phyloP scores from a whole-genome alignment of 2,329 filamentous ascomycete genomes.

The Trichoderma sp. region DNA sequence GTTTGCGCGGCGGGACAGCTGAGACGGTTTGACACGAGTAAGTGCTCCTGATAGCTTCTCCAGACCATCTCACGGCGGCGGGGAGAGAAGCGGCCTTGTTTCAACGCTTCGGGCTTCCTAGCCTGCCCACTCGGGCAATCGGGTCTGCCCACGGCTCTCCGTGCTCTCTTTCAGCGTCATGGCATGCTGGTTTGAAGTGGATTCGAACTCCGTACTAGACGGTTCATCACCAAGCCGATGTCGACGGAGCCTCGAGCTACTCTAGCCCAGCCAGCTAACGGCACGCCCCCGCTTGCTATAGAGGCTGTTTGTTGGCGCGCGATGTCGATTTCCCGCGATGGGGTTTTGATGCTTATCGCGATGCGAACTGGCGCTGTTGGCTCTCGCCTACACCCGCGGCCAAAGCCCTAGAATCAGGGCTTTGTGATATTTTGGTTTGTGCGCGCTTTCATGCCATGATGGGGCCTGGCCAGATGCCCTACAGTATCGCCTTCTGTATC shows the following conservation, averaged over 20 bases:
- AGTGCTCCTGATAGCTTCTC: background rate
- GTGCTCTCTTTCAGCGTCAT: conserved; percentile 2
- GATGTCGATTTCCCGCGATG: conserved; percentile 16
- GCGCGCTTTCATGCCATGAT: conserved; percentile 5
- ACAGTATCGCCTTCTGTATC: background rate
- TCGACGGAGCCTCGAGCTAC: background rate
- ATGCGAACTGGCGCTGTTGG: conserved; percentile 22
- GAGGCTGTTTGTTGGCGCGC: background rate
- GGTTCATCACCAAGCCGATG: conserved; percentile 19
- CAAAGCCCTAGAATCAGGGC: conserved; percentile 28
- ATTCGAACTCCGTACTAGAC: conserved; percentile 20
- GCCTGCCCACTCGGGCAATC: conserved; percentile 21
- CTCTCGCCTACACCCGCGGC: conserved; percentile 12
- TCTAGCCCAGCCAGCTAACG: conserved; percentile 13
- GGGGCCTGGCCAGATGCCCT: background rate
- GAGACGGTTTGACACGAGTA: conserved; percentile 3
- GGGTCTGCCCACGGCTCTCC: conserved; percentile 25
- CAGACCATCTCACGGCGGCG: conserved; percentile 1
- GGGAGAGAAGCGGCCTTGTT: conserved; percentile 11
- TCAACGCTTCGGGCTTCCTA: background rate
- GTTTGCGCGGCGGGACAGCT: conserved; percentile 11
- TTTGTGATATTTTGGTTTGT: conserved; percentile 10
- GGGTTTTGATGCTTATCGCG: conserved; percentile 19
- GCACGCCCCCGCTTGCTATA: conserved; percentile 17
- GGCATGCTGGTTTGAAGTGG: conserved; percentile 5